These are phyloP conservation scores for Colletotrichum theobromicola DNA, from an alignment of 2,329 filamentous ascomycete species.

Conservation along the genomic window DNA sequence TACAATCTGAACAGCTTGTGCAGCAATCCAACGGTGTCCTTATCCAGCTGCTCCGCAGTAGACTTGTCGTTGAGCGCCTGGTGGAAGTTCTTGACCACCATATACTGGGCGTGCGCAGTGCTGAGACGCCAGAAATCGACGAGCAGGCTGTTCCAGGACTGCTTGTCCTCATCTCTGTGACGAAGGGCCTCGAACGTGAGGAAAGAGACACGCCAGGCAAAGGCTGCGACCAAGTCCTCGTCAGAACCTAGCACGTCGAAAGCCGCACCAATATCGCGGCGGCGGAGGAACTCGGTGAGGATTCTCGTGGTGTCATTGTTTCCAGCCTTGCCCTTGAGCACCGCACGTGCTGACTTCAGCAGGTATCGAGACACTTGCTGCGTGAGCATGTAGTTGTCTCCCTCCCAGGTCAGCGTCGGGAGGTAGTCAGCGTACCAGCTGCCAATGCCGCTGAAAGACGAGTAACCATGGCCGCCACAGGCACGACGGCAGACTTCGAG, in stretches of 20 bases:
- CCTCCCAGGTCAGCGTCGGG: slow-evolving; percentile 74
- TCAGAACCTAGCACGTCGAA: slow-evolving; percentile 77
- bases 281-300: slow-evolving; percentile 66
- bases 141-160: slow-evolving; percentile 77
- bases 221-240: slow-evolving; percentile 73
- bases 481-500: slow-evolving; percentile 77
- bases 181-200: slow-evolving; percentile 78
- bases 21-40: slow-evolving; percentile 61
- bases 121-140: slow-evolving; percentile 80
- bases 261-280: slow-evolving; percentile 73
- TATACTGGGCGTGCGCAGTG: slow-evolving; percentile 78
- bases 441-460: slow-evolving; percentile 77
- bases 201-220: slow-evolving; percentile 77
- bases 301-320: slow-evolving; percentile 73
- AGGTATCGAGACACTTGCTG: slow-evolving; percentile 81
- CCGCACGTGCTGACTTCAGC: slow-evolving; percentile 75
- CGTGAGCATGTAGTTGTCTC: slow-evolving; percentile 83
- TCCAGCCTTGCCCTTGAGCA: slow-evolving; percentile 64
- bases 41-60: slow-evolving; percentile 59
- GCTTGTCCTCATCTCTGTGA: slow-evolving; percentile 76
- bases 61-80: slow-evolving; percentile 47
- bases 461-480: slow-evolving; percentile 80
- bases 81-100: slow-evolving; percentile 77
- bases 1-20: slow-evolving; percentile 86
- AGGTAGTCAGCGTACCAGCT: slow-evolving; percentile 78